Evolutionary conservation across 306 rosid species (phyloP), one percentile per base, ranked within the genome.

Genomic region (Lotus japonicus): DNA sequence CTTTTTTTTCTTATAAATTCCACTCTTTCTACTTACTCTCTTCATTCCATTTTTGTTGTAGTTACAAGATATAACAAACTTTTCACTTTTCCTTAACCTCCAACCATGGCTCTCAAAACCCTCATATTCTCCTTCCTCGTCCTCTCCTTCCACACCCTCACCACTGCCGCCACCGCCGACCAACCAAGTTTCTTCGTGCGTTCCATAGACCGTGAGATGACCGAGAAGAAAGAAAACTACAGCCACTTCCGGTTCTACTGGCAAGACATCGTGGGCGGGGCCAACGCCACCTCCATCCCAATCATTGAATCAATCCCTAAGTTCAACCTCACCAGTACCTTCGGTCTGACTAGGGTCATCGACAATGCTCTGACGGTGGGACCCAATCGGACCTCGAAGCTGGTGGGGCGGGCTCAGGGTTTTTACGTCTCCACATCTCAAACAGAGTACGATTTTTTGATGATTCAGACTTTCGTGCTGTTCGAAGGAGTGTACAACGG

Each of bases 401-500:
- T 66, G 3, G 63, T 82, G 21, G 83, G 89, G 3, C 66, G 51
- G 1, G 83, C 84, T 6, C 83, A 84, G 50, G 97, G 95, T 4
- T 38, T 88, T 13, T 88, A 83, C 33, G 86, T 83, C 0, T 18
- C 69, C 0, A 76, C 89, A 2, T 77, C 86, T 0, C 92, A 83
- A 26, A 8, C 31, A 4, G 80, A 84, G 14, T 0, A 65, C 0
- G 74, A 64, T 6, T 23, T 86, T 0, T 35, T 86, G 33, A 81
- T 86, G 90, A 80, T 80, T 2, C 68, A 70, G 87, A 90, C 74
- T 35, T 90, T 88, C 5, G 83, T 17, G 0, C 79, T 88, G 35
- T 5, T 26, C 1, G 70, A 81, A 35, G 95, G 95, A 3, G 86
- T 81, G 21, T 88, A 88, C 46, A 90, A 86, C 5, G 97, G 92